Conservation (phyloP, 495 filamentous ascomycete species). For the Ramalina intermedia region DNA sequence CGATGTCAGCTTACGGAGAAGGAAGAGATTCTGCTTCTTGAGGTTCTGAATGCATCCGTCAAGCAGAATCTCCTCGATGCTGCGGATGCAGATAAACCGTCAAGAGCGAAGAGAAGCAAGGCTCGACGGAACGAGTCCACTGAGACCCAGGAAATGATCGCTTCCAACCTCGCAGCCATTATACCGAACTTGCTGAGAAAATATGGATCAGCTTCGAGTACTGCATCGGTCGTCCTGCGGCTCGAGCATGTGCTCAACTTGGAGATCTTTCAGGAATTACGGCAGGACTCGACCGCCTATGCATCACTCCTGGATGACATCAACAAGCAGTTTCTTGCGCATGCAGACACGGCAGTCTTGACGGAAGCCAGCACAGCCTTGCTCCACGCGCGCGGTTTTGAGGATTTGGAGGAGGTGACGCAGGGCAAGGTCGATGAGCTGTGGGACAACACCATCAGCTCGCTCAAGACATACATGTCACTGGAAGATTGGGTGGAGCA, state of each 20-base stretch:
- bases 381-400: conserved; percentile 69
- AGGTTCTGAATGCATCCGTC: conserved; percentile 69
- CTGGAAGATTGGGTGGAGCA: conserved; percentile 45
- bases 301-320: conserved; percentile 78
- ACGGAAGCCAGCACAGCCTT: conserved; percentile 69
- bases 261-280: conserved; percentile 75
- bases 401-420: conserved; percentile 72
- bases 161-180: conserved; percentile 54
- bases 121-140: conserved; percentile 42
- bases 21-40: conserved; percentile 74
- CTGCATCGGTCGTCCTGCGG: conserved; percentile 70
- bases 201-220: conserved; percentile 75
- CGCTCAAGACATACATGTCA: conserved; percentile 48
- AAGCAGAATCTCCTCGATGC: conserved; percentile 47
- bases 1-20: conserved; percentile 58
- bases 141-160: conserved; percentile 58
- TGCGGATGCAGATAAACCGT: conserved; percentile 40
- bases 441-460: conserved; percentile 70
- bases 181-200: conserved; percentile 83
- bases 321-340: conserved; percentile 80
- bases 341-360: conserved; percentile 75
- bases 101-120: conserved; percentile 48
- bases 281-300: conserved; percentile 72
- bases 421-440: conserved; percentile 64
- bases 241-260: conserved; percentile 81